These are phyloP conservation scores for Coemansia sp. DNA, from an alignment of 192 early-diverging fungal genomes.

Conservation along the genomic window DNA sequence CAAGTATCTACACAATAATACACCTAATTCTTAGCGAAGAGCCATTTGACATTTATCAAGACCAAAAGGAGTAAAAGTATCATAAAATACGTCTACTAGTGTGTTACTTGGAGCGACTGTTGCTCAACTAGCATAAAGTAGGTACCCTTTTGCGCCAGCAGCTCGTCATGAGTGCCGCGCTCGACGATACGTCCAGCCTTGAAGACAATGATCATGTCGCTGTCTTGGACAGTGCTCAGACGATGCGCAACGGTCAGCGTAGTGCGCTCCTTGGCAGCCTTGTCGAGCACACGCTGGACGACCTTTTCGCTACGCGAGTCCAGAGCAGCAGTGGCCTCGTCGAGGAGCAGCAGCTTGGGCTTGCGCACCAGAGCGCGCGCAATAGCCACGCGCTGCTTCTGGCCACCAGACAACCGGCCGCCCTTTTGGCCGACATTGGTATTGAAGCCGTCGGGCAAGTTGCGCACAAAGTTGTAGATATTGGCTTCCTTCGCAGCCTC, in stretches of 20 bases:
- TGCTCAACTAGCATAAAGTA: conserved; percentile 67
- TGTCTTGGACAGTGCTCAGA: conserved; percentile 69
- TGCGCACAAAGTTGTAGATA: conserved; percentile 80
- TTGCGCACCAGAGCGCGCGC: conserved; percentile 86
- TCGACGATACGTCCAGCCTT: conserved; percentile 66
- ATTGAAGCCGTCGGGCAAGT: conserved; percentile 79
- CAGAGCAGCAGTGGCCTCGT: conserved; percentile 79
- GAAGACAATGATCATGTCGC: conserved; percentile 78
- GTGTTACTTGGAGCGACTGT: conserved; percentile 66
- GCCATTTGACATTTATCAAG: not conserved
- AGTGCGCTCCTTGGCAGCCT: conserved; percentile 67
- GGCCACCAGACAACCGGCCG: conserved; percentile 79
- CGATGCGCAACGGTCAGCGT: conserved; percentile 77
- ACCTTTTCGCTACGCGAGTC: conserved; percentile 72
- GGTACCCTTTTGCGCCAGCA: conserved; percentile 57
- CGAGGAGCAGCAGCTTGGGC: conserved; percentile 81
- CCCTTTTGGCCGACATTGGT: conserved; percentile 83
- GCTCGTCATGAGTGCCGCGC: conserved; percentile 62
- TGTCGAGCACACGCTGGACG: conserved; percentile 71
- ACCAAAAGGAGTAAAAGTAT: not conserved
- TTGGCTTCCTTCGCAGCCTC: conserved; percentile 59
- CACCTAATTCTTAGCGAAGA: not conserved
- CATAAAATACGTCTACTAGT: conserved; percentile 14
- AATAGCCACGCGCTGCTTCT: conserved; percentile 93
- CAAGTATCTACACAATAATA: not conserved